phyloP scores from a whole-genome alignment of 768 basidiomycete species.

The Lyophyllum decastes region DNA sequence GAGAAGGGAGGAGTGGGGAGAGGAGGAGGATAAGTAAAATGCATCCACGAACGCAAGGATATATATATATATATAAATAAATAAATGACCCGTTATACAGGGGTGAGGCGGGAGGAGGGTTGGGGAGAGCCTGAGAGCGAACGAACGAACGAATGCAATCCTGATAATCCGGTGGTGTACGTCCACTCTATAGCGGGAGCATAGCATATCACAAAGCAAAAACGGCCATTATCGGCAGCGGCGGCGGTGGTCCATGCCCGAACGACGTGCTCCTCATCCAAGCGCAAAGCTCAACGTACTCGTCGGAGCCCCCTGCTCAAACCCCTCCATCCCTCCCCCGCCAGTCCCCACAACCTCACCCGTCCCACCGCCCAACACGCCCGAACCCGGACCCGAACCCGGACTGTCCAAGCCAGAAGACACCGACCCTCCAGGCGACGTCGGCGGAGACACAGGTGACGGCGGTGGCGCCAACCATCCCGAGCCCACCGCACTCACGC shows the following conservation, averaged over 20 bases:
- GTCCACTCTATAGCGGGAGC: no score
- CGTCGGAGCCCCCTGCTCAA: conserved; percentile 10
- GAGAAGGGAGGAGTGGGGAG: no score
- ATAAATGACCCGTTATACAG: neutral
- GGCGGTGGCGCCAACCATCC: conserved; percentile 2
- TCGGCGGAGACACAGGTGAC: neutral
- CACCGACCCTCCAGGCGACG: neutral
- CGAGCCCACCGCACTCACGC: neutral
- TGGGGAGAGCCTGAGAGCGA: neutral
- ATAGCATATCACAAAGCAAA: neutral
- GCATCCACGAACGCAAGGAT: no score
- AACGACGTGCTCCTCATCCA: no score
- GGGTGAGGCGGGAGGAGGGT: no score
- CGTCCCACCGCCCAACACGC: neutral
- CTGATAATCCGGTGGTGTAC: no score
- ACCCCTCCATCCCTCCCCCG: neutral
- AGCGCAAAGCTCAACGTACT: conserved; percentile 30
- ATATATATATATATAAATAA: neutral
- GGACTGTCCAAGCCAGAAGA: neutral
- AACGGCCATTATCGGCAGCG: no score
- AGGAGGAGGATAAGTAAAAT: no score
- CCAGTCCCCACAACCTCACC: neutral
- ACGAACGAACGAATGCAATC: neutral
- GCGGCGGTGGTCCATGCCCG: no score
- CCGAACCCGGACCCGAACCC: no score